Evolutionary conservation across 352 stramenopile species (phyloP), one percentile per base, ranked within the genome.

Genomic region (Phytophthora palmivora): DNA sequence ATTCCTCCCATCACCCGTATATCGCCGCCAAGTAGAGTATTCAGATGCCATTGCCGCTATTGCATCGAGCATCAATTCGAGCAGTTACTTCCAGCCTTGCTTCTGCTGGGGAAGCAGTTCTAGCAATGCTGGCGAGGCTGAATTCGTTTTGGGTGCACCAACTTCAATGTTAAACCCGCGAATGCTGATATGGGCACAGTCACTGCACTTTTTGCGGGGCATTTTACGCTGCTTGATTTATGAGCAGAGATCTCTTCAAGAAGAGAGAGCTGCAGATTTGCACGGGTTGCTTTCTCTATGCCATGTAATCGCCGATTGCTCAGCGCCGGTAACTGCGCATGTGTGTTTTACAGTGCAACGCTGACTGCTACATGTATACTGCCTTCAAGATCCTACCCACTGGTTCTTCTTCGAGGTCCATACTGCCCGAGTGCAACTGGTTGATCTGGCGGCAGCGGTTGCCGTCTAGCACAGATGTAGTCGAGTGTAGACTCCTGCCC

Each of bases 331-430:
- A 52, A 28, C 6, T 3, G 24, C 24, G 24, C 24, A 28, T 28
- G 42, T 51, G 51, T 22, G 44, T 63, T 18, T 33, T 42, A 34
- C 22, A 56, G 55, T 63, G 37, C 56, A 32, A 64, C 56, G 21
- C 16, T 53, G 57, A 46, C 48, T 65, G 47, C 30, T 37, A n/a
- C n/a, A n/a, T n/a, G n/a, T 28, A 3, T 28, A 19, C 41, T 19
- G 21, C 41, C 39, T 52, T 63, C 54, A 51, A 53, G 41, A 47
- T 39, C 15, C 18, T 11, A 6, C 28, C 37, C 37, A 56, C 48
- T n/a, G n/a, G 11, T 41, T 39, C 2, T 7, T 6, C 24, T n/a
- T 28, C 24, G 24, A 28, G 24, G 24, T n/a, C n/a, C n/a, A n/a
- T n/a, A n/a, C n/a, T n/a, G n/a, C n/a, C n/a, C n/a, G n/a, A n/a